phyloP scores from a whole-genome alignment of 1,139 yeast species.

The Zygosaccharomyces pseudobailii region DNA sequence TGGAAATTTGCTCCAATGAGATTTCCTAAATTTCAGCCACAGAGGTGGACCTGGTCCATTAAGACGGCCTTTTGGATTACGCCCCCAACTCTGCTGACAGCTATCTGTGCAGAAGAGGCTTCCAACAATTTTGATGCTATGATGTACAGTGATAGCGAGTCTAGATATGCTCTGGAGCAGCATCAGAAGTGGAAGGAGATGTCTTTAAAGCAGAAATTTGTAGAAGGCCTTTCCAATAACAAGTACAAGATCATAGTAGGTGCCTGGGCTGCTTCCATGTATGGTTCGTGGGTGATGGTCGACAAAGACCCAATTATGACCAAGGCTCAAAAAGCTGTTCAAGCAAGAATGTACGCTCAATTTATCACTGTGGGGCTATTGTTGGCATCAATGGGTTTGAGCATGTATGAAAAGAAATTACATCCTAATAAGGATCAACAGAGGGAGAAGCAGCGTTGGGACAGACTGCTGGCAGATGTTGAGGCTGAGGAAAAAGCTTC shows the following conservation, averaged over 20 bases:
- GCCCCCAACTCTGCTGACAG: conserved; percentile 55
- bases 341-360: conserved; percentile 94
- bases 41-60: conserved; percentile 45
- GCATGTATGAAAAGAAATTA: conserved; percentile 57
- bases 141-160: conserved; percentile 40
- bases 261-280: conserved; percentile 84
- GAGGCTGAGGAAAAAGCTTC: conserved; percentile 37
- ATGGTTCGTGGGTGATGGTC: conserved; percentile 74
- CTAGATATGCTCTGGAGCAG: conserved; percentile 44
- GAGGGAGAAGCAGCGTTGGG: conserved; percentile 41
- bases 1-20: conserved; percentile 41
- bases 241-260: conserved; percentile 73
- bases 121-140: conserved; percentile 51
- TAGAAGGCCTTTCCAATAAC: conserved; percentile 48
- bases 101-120: conserved; percentile 56
- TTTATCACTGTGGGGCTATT: conserved; percentile 64
- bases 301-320: conserved; percentile 76
- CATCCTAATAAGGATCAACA: conserved; percentile 39
- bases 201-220: conserved; percentile 42
- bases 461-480: conserved; percentile 38
- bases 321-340: conserved; percentile 79
- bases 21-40: conserved; percentile 41
- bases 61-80: conserved; percentile 54
- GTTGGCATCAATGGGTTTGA: conserved; percentile 58
- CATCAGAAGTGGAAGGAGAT: conserved; percentile 48